phyloP scores from a whole-genome alignment of 768 basidiomycete genomes.

The Phylloporus arenicola region DNA sequence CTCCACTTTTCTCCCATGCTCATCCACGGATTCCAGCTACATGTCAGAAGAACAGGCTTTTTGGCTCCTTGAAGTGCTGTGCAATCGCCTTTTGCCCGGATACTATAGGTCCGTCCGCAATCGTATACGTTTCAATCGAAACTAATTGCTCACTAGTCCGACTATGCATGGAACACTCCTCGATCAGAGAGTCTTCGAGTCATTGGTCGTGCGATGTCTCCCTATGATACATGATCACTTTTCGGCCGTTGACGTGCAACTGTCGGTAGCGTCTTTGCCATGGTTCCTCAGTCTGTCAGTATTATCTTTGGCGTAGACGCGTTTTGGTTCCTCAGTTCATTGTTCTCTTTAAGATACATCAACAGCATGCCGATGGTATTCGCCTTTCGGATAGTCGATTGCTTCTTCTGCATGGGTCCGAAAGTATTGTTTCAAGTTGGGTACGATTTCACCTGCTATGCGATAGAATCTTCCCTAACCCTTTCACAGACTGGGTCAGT shows the following conservation, averaged over 20 bases:
- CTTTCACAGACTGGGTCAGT: conserved; percentile 51
- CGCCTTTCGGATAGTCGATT: conserved; percentile 95
- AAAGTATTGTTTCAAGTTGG: conserved; percentile 99
- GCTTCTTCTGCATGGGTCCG: conserved; percentile 98
- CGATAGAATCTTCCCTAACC: conserved; percentile 6
- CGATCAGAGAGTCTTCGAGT: conserved; percentile 98
- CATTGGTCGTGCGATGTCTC: conserved; percentile 81
- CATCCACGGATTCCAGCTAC: conserved; percentile 51
- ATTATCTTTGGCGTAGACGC: conserved; percentile 15
- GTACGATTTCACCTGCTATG: conserved; percentile 35
- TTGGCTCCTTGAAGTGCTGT: conserved; percentile 92
- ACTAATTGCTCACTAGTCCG: conserved; percentile 47
- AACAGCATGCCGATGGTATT: conserved; percentile 98
- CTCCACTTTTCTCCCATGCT: conserved; percentile 3
- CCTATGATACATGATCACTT: conserved; percentile 96
- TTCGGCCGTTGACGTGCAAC: conserved; percentile 84
- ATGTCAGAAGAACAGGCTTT: conserved; percentile 99
- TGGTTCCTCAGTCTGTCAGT: conserved; percentile 97
- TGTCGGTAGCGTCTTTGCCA: conserved; percentile 93
- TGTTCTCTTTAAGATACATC: conserved; percentile 53
- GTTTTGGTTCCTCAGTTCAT: not conserved
- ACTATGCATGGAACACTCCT: conserved; percentile 98
- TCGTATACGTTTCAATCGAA: not conserved
- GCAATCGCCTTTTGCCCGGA: conserved; percentile 92
- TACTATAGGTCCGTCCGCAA: conserved; percentile 73